Conservation (phyloP, 108 stramenopile species). For the Skeletonema costatum region DNA sequence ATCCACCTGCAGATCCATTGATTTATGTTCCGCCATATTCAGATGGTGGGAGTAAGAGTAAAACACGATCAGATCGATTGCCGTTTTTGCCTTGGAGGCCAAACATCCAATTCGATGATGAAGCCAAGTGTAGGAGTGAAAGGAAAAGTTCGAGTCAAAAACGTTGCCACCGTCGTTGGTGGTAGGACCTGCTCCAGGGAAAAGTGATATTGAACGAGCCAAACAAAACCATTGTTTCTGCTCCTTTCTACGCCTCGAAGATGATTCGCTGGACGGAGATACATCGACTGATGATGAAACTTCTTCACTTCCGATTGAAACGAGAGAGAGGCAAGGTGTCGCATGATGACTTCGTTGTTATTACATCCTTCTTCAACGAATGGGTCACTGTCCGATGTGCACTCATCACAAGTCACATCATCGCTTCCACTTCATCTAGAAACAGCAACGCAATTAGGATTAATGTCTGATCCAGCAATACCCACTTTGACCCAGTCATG, state of each 20-base stretch:
- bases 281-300: background rate
- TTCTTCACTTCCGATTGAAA: conserved; percentile 18
- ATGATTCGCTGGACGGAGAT: conserved; percentile 13
- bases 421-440: conserved; percentile 74
- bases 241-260: conserved; percentile 45
- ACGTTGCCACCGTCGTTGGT: conserved; percentile 49
- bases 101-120: conserved; percentile 1
- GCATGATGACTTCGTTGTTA: conserved; percentile 27
- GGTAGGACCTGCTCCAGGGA: conserved; percentile 29
- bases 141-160: conserved; percentile 35
- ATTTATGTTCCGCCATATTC: conserved; percentile 63
- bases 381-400: conserved; percentile 4
- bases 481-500: conserved; percentile 61
- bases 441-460: conserved; percentile 81
- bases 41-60: conserved; percentile 18
- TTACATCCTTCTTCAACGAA: conserved; percentile 18
- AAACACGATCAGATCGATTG: conserved; percentile 23
- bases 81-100: conserved; percentile 48
- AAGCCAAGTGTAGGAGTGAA: conserved; percentile 1
- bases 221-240: conserved; percentile 52
- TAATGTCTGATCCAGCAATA: conserved; percentile 69
- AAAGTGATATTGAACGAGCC: conserved; percentile 52
- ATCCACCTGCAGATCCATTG: conserved; percentile 81
- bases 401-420: background rate
- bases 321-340: conserved; percentile 22